Base-by-base conservation (phyloP, 2,329 filamentous ascomycete species). In the Aspergillus neotritici region DNA sequence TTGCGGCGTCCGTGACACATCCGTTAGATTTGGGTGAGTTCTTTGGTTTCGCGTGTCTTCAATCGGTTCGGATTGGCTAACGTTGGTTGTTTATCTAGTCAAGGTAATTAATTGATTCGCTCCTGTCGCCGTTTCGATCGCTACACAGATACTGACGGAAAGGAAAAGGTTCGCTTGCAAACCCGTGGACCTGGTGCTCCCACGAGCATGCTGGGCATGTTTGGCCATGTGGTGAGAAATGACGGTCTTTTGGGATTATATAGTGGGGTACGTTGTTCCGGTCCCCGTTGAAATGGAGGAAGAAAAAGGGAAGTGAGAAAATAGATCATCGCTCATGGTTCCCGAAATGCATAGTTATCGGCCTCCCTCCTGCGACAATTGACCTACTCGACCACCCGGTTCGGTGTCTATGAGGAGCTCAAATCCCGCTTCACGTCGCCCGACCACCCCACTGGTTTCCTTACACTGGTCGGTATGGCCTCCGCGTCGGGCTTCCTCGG, bases 381-480 rank as follows among this genome's bases (percentile, higher is more conserved):
- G 55, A 97, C 93, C 47, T 98, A 98, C 74, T 93, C 86, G 47
- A 98, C 93, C 39, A 93, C 89, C 31, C 87, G 93, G 37, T 98
- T 98, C 71, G 93, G 89, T 52, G 82, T 96, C 52, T 98, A 98
- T 74, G 93, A 97, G 70, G 83, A 94, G 55, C 76, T 97, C 47
- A 98, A 98, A 71, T 72, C 78, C 16, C 78, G 77, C 40, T 76
- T 84, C 61, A 79, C 80, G 31, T 72, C 75, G 3, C 64, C 74
- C 10, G 65, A 63, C 10, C 64, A 66, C 21, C 62, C 71, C 40
- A 84, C 89, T 3, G 81, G 84, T 2, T 82, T 95, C 56, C 74
- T 82, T 9, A 75, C 80, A n/a, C 82, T 98, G 8, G 77, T 95
- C 51, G 86, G 79, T 52, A 86, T 97, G 67, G 87, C 91, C 41